Conservation (phyloP, 352 stramenopile genomes). For the Phytopythium chamaehyphon region DNA sequence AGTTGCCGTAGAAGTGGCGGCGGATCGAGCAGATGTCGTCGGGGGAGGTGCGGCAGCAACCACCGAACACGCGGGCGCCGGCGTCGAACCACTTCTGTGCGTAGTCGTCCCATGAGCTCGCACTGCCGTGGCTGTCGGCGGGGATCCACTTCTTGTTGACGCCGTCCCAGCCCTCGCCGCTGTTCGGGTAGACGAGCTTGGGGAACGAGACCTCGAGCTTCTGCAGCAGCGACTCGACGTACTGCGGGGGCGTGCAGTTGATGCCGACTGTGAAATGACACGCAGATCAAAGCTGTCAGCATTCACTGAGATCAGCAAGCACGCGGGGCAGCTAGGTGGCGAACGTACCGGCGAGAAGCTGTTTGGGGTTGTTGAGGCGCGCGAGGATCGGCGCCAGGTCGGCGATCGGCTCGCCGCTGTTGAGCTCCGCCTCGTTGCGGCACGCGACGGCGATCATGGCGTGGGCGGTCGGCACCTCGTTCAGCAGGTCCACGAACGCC, state of each 20-base stretch:
- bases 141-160: slow-evolving; percentile 70
- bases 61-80: slow-evolving; percentile 72
- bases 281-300: not conserved
- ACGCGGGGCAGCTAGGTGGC: not conserved
- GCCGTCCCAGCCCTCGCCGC: slow-evolving; percentile 77
- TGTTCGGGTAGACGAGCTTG: slow-evolving; percentile 84
- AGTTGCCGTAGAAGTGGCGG: slow-evolving; percentile 29
- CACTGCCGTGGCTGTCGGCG: slow-evolving; percentile 24
- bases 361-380: slow-evolving; percentile 43
- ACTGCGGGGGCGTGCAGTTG: slow-evolving; percentile 80
- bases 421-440: slow-evolving; percentile 53
- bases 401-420: slow-evolving; percentile 58
- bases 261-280: slow-evolving; percentile 50
- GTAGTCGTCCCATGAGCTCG: slow-evolving; percentile 50
- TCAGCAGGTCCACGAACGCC: slow-evolving; percentile 71
- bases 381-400: slow-evolving; percentile 36
- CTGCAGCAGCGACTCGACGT: slow-evolving; percentile 60
- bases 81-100: slow-evolving; percentile 63
- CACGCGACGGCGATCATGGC: slow-evolving; percentile 68
- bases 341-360: slow-evolving; percentile 41
- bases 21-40: slow-evolving; percentile 65
- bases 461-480: slow-evolving; percentile 48
- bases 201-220: slow-evolving; percentile 37
- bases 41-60: slow-evolving; percentile 78
- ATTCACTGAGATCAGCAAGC: no score